A percentile compares a stretch with the other conserved stretches of the same genome.
Evolutionary conservation across 176 grass and related monocot genomes (phyloP).

Genomic region (Typha latifolia): DNA sequence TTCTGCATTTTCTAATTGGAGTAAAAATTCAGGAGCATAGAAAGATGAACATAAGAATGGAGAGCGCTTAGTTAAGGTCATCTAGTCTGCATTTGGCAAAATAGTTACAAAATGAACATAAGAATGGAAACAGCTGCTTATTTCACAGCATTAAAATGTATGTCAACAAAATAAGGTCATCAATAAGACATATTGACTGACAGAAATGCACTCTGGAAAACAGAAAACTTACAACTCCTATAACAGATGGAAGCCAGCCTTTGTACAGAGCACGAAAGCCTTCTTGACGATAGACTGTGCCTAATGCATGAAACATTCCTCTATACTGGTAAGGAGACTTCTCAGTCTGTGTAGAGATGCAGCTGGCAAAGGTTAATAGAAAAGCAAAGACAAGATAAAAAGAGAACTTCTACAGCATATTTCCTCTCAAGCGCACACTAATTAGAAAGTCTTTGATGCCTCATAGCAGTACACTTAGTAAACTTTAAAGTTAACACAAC

Average conservation of each 20-base stretch:
- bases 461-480: neutral
- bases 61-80: no score
- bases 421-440: neutral
- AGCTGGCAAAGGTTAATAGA: slow-evolving; percentile 9
- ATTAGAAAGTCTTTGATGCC: neutral
- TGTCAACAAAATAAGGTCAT: neutral
- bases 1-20: no score
- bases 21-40: no score
- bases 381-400: slow-evolving; percentile 3
- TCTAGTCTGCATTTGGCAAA: no score
- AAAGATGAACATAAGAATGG: no score
- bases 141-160: neutral
- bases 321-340: slow-evolving; percentile 95
- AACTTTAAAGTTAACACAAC: neutral
- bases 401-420: no score
- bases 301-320: slow-evolving; percentile 96
- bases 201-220: neutral
- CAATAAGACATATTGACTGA: neutral
- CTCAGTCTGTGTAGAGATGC: slow-evolving; percentile 46
- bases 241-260: slow-evolving; percentile 98
- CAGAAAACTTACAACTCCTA: slow-evolving; percentile 79
- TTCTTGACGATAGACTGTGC: slow-evolving; percentile 93
- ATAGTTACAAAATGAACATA: no score
- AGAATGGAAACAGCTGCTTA: no score
- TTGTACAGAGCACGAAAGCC: slow-evolving; percentile 95